Base-by-base conservation (phyloP, 495 filamentous ascomycete genomes). In the Jackrogersella minutella region DNA sequence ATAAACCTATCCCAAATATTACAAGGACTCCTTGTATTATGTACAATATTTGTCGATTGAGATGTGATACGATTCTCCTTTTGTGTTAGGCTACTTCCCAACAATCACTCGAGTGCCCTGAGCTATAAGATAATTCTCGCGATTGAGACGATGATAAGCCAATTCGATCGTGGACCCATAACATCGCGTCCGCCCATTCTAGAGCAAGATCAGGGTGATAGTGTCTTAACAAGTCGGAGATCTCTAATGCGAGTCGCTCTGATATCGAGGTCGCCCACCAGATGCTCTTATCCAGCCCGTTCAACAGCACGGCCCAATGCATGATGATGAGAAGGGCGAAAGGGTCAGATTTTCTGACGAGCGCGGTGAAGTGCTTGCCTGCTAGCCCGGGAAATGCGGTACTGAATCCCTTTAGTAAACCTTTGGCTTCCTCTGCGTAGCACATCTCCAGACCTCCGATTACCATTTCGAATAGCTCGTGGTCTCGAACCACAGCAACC, bases 311-410 rank as follows among this genome's bases (percentile, higher is more conserved):
- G 1, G 58, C 56, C 71, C 73, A 78, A 54, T 75, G 68, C 63
- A 75, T 66, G 39, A 74, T 30, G 5, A 78, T 73, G 44, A 75
- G 72, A 33, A 78, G 49, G 3, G 74, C 58, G 61, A 76, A 71
- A 11, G 76, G 76, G 33, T 78, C 73, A 7, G 44, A 64, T 13
- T 52, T 58, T 33, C 56, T 71, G 33, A 78, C 21, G 10, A 70
- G 71, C 1, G 64, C n/a, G 5, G 58, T 55, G 58, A 75, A 76
- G 31, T 66, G 71, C 14, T 66, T 58, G 10, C 74, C 73, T 9
- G 64, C 63, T 5, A 62, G 3, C n/a, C 37, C 46, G 2, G 71
- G 69, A 37, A 76, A 75, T 2, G 64, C 62, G 10, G 68, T 52
- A 31, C 52, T 64, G 37, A 68, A 75, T 2, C 74, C 76, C 33